A percentile compares a stretch with the other conserved stretches of the same genome.
These are phyloP conservation scores for Aspergillus thermomutatus DNA, from an alignment of 2,329 filamentous ascomycete genomes.

Conservation along the genomic window DNA sequence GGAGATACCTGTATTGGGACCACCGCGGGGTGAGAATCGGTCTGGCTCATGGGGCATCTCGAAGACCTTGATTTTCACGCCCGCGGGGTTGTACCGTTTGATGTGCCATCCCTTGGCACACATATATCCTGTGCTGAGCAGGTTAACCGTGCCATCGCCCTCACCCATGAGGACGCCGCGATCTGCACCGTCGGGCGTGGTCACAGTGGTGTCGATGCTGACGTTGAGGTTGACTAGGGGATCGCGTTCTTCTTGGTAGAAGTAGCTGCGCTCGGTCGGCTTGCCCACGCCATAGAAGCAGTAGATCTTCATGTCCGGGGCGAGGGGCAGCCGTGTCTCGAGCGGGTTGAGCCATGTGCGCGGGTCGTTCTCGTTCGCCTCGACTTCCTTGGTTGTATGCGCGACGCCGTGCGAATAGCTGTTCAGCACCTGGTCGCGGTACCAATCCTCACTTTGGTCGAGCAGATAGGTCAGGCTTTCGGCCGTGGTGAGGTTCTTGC, in stretches of 20 bases:
- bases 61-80: constrained; percentile 74
- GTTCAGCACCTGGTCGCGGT: constrained; percentile 64
- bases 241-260: constrained; percentile 72
- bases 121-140: constrained; percentile 95
- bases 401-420: constrained; percentile 90
- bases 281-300: constrained; percentile 97
- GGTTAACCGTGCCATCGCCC: constrained; percentile 90
- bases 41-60: constrained; percentile 98
- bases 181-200: constrained; percentile 54
- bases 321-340: constrained; percentile 82
- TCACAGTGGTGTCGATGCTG: constrained; percentile 52
- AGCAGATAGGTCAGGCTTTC: constrained; percentile 76
- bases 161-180: constrained; percentile 94
- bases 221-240: constrained; percentile 55
- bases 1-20: constrained; percentile 57
- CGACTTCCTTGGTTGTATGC: constrained; percentile 72
- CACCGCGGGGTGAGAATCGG: constrained; percentile 76
- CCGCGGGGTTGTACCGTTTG: constrained; percentile 87
- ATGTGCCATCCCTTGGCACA: constrained; percentile 93
- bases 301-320: constrained; percentile 88
- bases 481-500: constrained; percentile 73
- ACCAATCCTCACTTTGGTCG: constrained; percentile 80
- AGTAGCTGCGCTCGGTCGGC: constrained; percentile 88
- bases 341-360: constrained; percentile 94
- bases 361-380: constrained; percentile 72